Evolutionary conservation across 345 rosid species (phyloP), one percentile per base, ranked within the genome.

Genomic region (Bretschneidera sinensis): DNA sequence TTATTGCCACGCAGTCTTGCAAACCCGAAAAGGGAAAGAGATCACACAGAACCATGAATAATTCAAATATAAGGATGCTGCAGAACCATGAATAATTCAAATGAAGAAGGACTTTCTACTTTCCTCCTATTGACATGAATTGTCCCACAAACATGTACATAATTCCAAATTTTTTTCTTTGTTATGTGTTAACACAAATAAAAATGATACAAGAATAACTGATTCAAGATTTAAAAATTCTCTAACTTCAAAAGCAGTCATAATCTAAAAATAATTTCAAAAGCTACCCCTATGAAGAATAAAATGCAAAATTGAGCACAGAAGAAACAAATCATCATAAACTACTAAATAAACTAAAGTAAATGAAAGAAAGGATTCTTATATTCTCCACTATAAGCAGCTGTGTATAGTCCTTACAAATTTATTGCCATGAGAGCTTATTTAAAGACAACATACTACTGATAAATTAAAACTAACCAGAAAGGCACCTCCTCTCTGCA

Each of bases 351-450:
- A 48, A 39, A 14, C 4, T 39, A 39, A 74, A 66, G 62, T 66
- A 60, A 25, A 67, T 60, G 64, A 56, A 63, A 70, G 66, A 60
- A 60, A 78, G 33, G 54, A 66, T 73, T 78, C 62, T 70, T 60
- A 68, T 75, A 78, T 81, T 75, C 75, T 54, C 81, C 79, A 78
- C 77, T 78, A 54, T 78, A 70, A 65, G 55, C 64, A 74, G 70
- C 73, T 61, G 78, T 73, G 43, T 78, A 63, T 70, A 70, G 57
- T 60, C 77, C 70, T 65, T 78, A 81, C 75, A 48, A 78, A 66
- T 66, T 75, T 78, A 81, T 71, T 65, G 48, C 54, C 73, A 71
- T 63, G 60, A 73, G 48, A 57, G 61, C 64, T 78, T 78, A 81
- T 75, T 81, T 68, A 78, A 81, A 71, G 60, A 80, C 72, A 66